Evolutionary conservation across 2,329 filamentous ascomycete species (phyloP), one percentile per base, ranked within the genome.

Genomic region (Fusarium scirpi): DNA sequence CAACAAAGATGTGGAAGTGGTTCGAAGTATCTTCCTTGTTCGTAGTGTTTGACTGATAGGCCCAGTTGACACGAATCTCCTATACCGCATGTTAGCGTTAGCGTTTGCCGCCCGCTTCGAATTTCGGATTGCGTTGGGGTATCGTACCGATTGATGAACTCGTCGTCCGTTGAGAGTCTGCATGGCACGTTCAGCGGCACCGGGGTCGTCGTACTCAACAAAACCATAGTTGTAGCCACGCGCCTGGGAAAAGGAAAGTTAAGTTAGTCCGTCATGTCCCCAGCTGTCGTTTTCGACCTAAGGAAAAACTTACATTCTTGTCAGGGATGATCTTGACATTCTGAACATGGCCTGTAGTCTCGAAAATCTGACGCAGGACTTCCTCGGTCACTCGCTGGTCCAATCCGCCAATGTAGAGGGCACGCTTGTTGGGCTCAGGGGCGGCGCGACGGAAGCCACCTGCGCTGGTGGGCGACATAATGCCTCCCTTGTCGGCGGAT

Each of bases 1-100:
- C 96, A 60, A 99, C 96, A 74, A 99, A 99, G 78, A 99, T 98
- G 82, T 99, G 96, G 85, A 98, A 99, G 80, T 99, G 96, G 81
- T 94, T 93, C 9, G 95, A 97, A 2, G 96, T 99, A 78, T 99
- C 96, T 82, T 99, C 96, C 84, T 98, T 99, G 85, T 89, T 96
- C 29, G 89, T 86, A 62, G 89, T 95, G 86, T 97, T 99, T 73
- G 95, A 96, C 85, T 99, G 96, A 78, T 99, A 99, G 24, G 96
- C 96, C 96, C 96, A 99, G 85, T 99, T 99, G 77, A 99, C 96
- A 59, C 94, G 93, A 70, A 99, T 99, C 86, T 99, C 96, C 94
- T 97, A 78, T 62, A 56, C 49, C 22, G 57, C 80, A 77, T 61
- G 69, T 70, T 66, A 64, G 63, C 47, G 34, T 54, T 20, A 64